Base-by-base conservation (phyloP, 352 stramenopile species). In the Vaucheria bursata region DNA sequence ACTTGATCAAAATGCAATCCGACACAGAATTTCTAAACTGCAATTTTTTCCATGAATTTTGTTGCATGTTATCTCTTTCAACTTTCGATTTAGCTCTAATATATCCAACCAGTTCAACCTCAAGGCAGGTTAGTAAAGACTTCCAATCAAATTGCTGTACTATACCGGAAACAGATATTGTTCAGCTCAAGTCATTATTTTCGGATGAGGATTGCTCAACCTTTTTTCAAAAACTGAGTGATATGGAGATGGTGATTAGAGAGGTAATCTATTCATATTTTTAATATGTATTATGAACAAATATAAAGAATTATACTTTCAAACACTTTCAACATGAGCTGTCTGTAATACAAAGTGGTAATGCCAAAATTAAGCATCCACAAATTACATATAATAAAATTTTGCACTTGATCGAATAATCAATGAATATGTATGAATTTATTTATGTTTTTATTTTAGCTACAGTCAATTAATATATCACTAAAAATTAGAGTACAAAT, bases 1-100 rank as follows among this genome's bases (percentile, higher is more conserved):
- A 83, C 53, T 71, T 83, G 69, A 50, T 74, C 36, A 81, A 76
- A 49, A 83, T 83, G 78, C 53, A 45, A 45, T 31, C 37, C 12
- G 78, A 83, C 37, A 64, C 71, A n/a, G 4, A 12, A 35, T 82
- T 82, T 31, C 64, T 82, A 59, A 50, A 67, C 50, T 73, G 66
- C 68, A 25, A 59, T 6, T 32, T 65, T 8, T 59, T 53, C 2
- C 29, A 25, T n/a, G 68, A 8, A 12, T 33, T 75, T 45, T 36
- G 78, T 18, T 45, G 59, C 37, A 74, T 65, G 25, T 65, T 75
- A 25, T 64, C 49, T 5, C 35, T 82, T 45, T 38, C 38, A 2
- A 31, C 34, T 25, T 18, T 29, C 1, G 77, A 82, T 29, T 70
- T 82, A 73, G 6, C 6, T 34, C 53, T 68, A 34, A 31, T 68